Evolutionary conservation across 1,284 basidiomycete species (phyloP), one percentile per base, ranked within the genome.

Genomic region (Megacollybia platyphylla): DNA sequence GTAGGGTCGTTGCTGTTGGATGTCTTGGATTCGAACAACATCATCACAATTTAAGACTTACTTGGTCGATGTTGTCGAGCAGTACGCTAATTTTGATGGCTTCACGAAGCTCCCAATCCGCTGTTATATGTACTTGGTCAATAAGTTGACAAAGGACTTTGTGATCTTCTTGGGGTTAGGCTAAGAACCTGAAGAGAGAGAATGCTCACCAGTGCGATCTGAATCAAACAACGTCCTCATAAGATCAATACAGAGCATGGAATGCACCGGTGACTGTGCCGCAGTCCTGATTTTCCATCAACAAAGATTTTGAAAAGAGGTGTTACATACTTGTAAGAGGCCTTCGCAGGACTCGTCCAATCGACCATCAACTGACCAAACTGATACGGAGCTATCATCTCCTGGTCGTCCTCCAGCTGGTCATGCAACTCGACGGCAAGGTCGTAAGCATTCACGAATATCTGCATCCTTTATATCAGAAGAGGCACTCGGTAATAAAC

Each of bases 261-360:
- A 65, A 54, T 97, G 94, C 63, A 50, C 40, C 55, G 45, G 52
- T 63, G 52, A 52, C 64, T 24, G 58, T 2, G 59, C 57, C 1
- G 67, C 52, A 20, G 63, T 59, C 39, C 67, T 64, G 39, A 49
- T 54, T 30, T 57, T 53, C 5, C 44, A 50, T 10, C 30, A 36
- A 28, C 7, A 45, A 40, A 5, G 26, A 35, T 39, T 32, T 41
- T 27, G 34, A 18, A 38, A 45, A 34, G 42, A 36, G 24, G 34
- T 24, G 30, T 15, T 15, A 46, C 59, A 44, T 36, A 65, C 63
- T 55, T 48, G 39, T 54, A 44, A 69, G 82, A 71, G 26, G 76
- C 75, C 56, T 90, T 93, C 52, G 76, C 70, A 0, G 93, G 88
- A 58, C 97, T 87, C 1, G 86, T 89, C 94, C 94, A 98, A 54